A percentile compares a stretch with the other conserved stretches of the same genome.
phyloP scores from a whole-genome alignment of 169 alveolate genomes.

The Cryptosporidium meleagridis region DNA sequence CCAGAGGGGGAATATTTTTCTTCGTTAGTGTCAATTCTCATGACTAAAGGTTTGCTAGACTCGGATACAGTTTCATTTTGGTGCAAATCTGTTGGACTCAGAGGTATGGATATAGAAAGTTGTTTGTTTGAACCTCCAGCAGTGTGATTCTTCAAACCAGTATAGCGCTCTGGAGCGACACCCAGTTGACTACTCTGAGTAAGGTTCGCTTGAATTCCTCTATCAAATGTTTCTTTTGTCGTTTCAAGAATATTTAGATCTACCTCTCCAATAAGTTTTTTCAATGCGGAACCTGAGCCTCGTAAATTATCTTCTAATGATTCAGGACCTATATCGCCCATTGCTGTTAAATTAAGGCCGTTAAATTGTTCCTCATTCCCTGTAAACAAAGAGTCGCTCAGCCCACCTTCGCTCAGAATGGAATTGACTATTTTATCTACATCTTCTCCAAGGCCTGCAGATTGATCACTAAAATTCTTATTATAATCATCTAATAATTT shows the following conservation, averaged over 20 bases:
- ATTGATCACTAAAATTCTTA: not conserved
- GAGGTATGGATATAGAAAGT: slow-evolving; percentile 38
- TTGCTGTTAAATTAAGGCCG: not conserved
- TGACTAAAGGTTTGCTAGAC: not conserved
- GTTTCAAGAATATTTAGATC: slow-evolving; percentile 51
- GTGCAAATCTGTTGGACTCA: not conserved
- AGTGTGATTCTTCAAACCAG: not conserved
- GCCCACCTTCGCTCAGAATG: slow-evolving; percentile 47
- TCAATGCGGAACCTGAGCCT: not conserved
- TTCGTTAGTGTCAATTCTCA: not conserved
- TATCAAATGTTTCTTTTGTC: slow-evolving; percentile 47
- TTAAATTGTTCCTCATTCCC: slow-evolving; percentile 32
- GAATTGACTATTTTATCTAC: slow-evolving; percentile 45
- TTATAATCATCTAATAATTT: slow-evolving; percentile 31
- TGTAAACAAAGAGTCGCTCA: slow-evolving; percentile 22
- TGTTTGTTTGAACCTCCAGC: not conserved
- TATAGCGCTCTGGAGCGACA: not conserved
- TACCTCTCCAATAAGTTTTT: slow-evolving; percentile 23
- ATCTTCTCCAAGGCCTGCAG: not conserved
- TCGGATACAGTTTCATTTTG: slow-evolving; percentile 12
- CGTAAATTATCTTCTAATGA: not conserved
- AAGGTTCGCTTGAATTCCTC: slow-evolving; percentile 53
- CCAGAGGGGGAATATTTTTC: not conserved
- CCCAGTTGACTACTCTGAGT: not conserved
- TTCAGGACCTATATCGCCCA: slow-evolving; percentile 21